These are phyloP conservation scores for Plantago lanceolata DNA, from an alignment of 305 asterid species.

Conservation along the genomic window DNA sequence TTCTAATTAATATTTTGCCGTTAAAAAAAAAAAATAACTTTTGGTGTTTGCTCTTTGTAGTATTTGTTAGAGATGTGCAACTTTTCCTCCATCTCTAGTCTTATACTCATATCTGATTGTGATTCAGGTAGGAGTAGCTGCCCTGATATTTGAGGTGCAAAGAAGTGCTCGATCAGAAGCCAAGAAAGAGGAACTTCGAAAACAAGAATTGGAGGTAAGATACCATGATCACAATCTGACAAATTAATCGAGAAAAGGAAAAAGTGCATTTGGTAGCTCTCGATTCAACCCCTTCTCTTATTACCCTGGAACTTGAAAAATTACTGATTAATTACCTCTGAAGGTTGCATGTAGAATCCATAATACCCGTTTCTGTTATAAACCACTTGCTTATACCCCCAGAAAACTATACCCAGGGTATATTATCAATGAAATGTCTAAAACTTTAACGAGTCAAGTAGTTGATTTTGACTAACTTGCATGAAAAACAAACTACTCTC, in stretches of 20 bases:
- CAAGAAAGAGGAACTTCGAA: constrained; percentile 79
- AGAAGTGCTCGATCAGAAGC: constrained; percentile 90
- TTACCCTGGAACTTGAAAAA: neutral
- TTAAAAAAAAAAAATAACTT: too few species aligned
- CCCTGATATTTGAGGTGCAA: constrained; percentile 77
- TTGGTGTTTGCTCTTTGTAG: too few species aligned
- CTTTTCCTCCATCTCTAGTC: neutral
- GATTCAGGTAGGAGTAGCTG: constrained; percentile 77
- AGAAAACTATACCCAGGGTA: neutral
- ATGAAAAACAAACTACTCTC: neutral
- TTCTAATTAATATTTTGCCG: too few species aligned
- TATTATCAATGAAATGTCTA: too few species aligned
- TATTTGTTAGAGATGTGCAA: too few species aligned
- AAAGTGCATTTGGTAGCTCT: neutral
- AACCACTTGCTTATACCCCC: neutral
- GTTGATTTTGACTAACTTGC: neutral
- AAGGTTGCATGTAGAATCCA: neutral
- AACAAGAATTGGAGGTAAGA: constrained; percentile 73
- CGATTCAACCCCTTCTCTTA: neutral
- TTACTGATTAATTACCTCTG: neutral
- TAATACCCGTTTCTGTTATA: neutral
- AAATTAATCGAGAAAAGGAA: neutral
- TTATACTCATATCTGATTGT: neutral
- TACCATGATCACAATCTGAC: neutral
- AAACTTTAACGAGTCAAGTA: neutral